These are phyloP conservation scores for Phaeodactylum tricornutum DNA, from an alignment of 108 stramenopile genomes.

Conservation along the genomic window DNA sequence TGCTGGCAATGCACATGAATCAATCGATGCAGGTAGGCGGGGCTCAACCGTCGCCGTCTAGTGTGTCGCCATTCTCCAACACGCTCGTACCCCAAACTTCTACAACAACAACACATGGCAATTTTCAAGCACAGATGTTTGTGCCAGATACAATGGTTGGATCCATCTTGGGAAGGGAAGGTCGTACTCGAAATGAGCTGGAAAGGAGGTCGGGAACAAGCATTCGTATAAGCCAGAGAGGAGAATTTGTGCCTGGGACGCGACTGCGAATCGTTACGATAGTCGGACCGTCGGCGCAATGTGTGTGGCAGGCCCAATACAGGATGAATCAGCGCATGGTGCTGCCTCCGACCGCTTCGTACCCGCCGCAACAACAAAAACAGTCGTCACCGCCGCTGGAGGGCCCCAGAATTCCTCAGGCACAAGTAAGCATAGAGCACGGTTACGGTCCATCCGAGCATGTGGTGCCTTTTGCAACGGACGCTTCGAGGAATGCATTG, in stretches of 20 bases:
- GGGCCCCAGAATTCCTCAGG: no score
- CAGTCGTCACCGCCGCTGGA: no score
- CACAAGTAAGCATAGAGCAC: no score
- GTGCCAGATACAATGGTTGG: slow-evolving; percentile 64
- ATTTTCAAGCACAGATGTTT: slow-evolving; percentile 32
- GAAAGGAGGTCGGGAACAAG: slow-evolving; percentile 44
- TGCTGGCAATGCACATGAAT: slow-evolving; percentile 33
- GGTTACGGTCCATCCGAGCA: no score
- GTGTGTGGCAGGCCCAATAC: slow-evolving; percentile 41
- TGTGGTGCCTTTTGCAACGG: no score
- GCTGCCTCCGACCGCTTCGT: slow-evolving; percentile 40
- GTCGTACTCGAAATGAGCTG: slow-evolving; percentile 51
- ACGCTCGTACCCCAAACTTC: no score
- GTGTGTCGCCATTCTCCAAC: no score
- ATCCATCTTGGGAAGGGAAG: slow-evolving; percentile 57
- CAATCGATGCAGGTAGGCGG: slow-evolving; percentile 18
- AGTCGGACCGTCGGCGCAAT: slow-evolving; percentile 46
- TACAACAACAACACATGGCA: background rate
- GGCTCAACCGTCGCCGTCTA: no score
- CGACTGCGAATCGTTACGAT: slow-evolving; percentile 62
- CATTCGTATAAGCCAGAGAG: slow-evolving; percentile 63
- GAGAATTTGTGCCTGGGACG: slow-evolving; percentile 67
- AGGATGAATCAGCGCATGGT: slow-evolving; percentile 53
- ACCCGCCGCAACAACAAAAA: no score
- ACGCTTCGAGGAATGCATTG: no score